Evolutionary conservation across 208 protist genomes (phyloP), one percentile per base, ranked within the genome.

Genomic region (Angomonas deanei): DNA sequence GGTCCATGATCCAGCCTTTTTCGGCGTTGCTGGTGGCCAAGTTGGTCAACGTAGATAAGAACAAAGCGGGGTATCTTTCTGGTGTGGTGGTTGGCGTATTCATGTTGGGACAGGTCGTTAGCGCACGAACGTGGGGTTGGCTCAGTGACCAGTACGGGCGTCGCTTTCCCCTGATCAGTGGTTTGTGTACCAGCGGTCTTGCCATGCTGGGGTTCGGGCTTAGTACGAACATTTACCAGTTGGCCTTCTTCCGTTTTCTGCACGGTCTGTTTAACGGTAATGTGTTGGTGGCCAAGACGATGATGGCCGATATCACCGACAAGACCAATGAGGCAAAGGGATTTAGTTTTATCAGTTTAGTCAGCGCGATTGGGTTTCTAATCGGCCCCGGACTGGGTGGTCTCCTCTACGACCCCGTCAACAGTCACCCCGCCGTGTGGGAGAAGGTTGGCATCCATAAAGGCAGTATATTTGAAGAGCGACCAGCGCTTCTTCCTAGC

Each of bases 301-400:
- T 87, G 24, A 75, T 89, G 48, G 85, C 85, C 0, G 85, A 89
- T 48, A 88, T 89, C 68, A 81, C 84, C 11, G 82, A 92, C 57
- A 78, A 74, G 58, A 86, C 80, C 1, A 87, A 76, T 33, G 80
- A 85, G 64, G 78, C 80, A 6, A 68, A 76, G 57, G 96, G 97
- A 42, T 99, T 99, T 75, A 91, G 95, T 15, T 96, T 98, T 33
- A 96, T 99, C 19, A 98, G 93, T 66, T 96, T 99, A 68, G 76
- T 78, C 23, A 84, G 72, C 64, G 82, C 75, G 1, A 68, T 87
- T 21, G 82, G 85, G 27, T 80, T 75, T 46, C 60, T 89, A 19
- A 52, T 87, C 11, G 85, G 82, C 1, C 85, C 85, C 4, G 73
- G 77, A 8, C 39, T 89, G 1, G 85, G 85, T 24, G 81, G 85